phyloP scores from a whole-genome alignment of 192 early-diverging fungal species.

The Dissophora ornata region DNA sequence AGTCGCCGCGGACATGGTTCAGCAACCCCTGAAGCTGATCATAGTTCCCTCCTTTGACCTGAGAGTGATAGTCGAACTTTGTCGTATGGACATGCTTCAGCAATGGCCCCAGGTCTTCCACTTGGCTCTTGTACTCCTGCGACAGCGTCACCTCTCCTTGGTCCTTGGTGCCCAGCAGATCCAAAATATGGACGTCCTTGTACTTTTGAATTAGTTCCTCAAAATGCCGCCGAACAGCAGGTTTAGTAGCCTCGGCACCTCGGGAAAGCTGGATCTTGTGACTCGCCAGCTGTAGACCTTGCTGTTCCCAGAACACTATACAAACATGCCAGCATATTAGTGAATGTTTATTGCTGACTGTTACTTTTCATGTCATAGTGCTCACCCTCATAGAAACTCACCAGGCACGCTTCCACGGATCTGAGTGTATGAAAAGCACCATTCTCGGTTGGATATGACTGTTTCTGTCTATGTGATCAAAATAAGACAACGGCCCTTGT shows the following conservation, averaged over 20 bases:
- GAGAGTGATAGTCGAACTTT: conserved; percentile 86
- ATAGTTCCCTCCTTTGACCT: conserved; percentile 82
- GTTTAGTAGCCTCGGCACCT: conserved; percentile 82
- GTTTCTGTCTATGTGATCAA: conserved; percentile 78
- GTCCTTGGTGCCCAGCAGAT: conserved; percentile 79
- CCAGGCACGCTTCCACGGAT: conserved; percentile 87
- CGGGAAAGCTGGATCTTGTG: conserved; percentile 91
- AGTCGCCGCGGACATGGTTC: conserved; percentile 56
- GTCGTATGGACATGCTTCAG: conserved; percentile 69
- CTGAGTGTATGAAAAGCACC: conserved; percentile 82
- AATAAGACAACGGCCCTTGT: too few species aligned
- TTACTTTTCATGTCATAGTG: too few species aligned
- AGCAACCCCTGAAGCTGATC: conserved; percentile 76
- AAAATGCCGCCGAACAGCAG: conserved; percentile 83
- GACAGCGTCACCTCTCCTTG: conserved; percentile 78
- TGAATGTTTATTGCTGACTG: too few species aligned
- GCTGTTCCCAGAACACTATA: conserved; percentile 96
- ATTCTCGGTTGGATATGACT: conserved; percentile 68
- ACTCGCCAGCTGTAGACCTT: conserved; percentile 81
- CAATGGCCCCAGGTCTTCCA: conserved; percentile 46
- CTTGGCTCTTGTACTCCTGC: conserved; percentile 71
- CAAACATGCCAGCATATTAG: too few species aligned
- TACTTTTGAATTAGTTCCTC: conserved; percentile 81
- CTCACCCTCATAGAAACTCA: conserved; percentile 29
- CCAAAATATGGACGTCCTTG: conserved; percentile 78